Evolutionary conservation across 2,329 filamentous ascomycete species (phyloP).

Genomic region (Phyllosticta citriasiana): DNA sequence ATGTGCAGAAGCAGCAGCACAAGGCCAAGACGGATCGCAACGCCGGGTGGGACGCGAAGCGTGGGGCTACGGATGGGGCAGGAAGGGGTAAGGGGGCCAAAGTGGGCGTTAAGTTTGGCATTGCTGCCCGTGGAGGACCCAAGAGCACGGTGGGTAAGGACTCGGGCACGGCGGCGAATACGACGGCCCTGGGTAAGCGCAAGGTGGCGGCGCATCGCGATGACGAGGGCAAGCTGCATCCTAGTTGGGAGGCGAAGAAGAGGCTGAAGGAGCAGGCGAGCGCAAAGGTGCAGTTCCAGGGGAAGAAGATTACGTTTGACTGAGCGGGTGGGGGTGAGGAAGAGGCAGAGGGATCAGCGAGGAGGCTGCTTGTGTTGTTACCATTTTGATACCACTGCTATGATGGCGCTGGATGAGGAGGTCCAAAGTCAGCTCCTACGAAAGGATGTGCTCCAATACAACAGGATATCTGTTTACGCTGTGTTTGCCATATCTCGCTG

Average conservation of each 20-base stretch:
- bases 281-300: constrained; percentile 39
- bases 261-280: constrained; percentile 46
- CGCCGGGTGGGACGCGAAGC: constrained; percentile 48
- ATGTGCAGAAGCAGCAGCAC: constrained; percentile 41
- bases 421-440: no score
- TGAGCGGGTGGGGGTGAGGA: no score
- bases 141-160: constrained; percentile 15
- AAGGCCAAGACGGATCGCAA: constrained; percentile 31
- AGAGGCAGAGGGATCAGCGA: no score
- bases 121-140: constrained; percentile 10
- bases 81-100: constrained; percentile 11
- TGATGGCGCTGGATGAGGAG: no score
- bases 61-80: constrained; percentile 37
- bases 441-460: no score
- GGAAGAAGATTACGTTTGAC: constrained; percentile 55
- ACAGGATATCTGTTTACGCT: neutral
- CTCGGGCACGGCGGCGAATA: constrained; percentile 25
- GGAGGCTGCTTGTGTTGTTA: neutral
- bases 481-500: no score
- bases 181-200: constrained; percentile 18
- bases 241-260: constrained; percentile 55
- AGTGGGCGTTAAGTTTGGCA: constrained; percentile 13
- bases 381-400: neutral
- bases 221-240: constrained; percentile 48
- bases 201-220: constrained; percentile 25